Percentiles rank a stretch among this genome's conserved stretches.
phyloP scores from a whole-genome alignment of 2,329 filamentous ascomycete species.

The Talaromyces sp. region DNA sequence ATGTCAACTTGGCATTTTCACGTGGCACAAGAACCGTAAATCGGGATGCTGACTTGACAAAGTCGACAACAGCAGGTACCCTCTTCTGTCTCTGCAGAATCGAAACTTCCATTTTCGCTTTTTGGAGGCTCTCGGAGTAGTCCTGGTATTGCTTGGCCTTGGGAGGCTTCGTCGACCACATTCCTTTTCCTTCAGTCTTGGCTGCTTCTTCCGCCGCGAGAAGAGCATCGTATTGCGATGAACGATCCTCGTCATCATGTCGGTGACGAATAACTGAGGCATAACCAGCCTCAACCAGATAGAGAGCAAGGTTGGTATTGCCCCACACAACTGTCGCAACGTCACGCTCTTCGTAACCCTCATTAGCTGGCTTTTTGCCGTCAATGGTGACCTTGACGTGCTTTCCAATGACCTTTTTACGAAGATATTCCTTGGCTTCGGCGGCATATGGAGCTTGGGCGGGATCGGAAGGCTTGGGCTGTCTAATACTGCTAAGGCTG shows the following conservation, averaged over 20 bases:
- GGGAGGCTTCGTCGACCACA: slow-evolving; percentile 88
- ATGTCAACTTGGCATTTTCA: slow-evolving; percentile 89
- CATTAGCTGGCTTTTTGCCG: slow-evolving; percentile 81
- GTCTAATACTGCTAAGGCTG: slow-evolving; percentile 86
- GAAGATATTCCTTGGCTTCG: slow-evolving; percentile 92
- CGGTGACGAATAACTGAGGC: slow-evolving; percentile 91
- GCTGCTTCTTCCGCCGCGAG: slow-evolving; percentile 54
- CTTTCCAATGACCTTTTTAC: slow-evolving; percentile 93
- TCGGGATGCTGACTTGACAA: slow-evolving; percentile 92
- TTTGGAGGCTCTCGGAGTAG: slow-evolving; percentile 87
- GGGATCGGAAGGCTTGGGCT: slow-evolving; percentile 82
- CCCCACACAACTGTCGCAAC: slow-evolving; percentile 83
- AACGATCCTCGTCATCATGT: slow-evolving; percentile 89
- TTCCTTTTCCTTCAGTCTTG: slow-evolving; percentile 84
- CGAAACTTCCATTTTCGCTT: slow-evolving; percentile 89
- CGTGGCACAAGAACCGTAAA: slow-evolving; percentile 90
- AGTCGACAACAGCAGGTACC: slow-evolving; percentile 90
- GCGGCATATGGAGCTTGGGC: slow-evolving; percentile 84
- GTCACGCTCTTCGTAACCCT: slow-evolving; percentile 90
- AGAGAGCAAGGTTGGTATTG: slow-evolving; percentile 80
- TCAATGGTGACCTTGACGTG: slow-evolving; percentile 86
- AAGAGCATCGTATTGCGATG: slow-evolving; percentile 78
- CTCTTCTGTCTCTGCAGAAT: slow-evolving; percentile 87
- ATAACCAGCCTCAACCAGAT: slow-evolving; percentile 88
- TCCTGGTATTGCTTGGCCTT: slow-evolving; percentile 80